Conservation (phyloP, 2,329 filamentous ascomycete genomes). For the Cadophora malorum region DNA sequence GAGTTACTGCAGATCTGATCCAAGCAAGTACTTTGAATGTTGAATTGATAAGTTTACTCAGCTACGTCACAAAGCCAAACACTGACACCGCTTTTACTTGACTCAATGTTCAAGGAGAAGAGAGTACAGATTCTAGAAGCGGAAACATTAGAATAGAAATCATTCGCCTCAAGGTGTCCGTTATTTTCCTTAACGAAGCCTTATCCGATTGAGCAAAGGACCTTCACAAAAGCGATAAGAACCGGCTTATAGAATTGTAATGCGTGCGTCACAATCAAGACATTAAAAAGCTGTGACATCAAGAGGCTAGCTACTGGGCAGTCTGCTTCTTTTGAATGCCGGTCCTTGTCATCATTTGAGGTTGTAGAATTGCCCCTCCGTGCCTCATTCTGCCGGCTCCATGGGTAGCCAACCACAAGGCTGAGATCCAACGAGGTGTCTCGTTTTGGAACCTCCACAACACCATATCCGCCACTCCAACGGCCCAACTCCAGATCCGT, state of each 20-base stretch:
- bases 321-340: neutral
- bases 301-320: too few relatives aligned
- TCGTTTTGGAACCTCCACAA: constrained; percentile 2
- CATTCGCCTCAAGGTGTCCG: too few relatives aligned
- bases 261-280: neutral
- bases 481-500: constrained; percentile 13
- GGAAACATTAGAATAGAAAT: neutral
- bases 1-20: constrained; percentile 5
- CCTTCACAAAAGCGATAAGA: too few relatives aligned
- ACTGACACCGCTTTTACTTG: constrained; percentile 6
- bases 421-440: constrained; percentile 1
- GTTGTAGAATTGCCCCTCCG: constrained; percentile 12
- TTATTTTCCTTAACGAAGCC: too few relatives aligned
- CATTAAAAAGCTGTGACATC: neutral
- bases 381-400: neutral
- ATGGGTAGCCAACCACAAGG: constrained; percentile 11
- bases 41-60: constrained; percentile 9
- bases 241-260: too few relatives aligned
- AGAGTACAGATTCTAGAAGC: neutral
- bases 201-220: too few relatives aligned
- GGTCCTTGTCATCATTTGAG: neutral
- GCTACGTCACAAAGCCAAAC: constrained; percentile 6
- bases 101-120: neutral
- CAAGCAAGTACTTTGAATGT: constrained; percentile 9
- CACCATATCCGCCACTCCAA: neutral